Evolutionary conservation across 495 filamentous ascomycete genomes (phyloP), one percentile per base, ranked within the genome.

Genomic region (Penicillium subrubescens): DNA sequence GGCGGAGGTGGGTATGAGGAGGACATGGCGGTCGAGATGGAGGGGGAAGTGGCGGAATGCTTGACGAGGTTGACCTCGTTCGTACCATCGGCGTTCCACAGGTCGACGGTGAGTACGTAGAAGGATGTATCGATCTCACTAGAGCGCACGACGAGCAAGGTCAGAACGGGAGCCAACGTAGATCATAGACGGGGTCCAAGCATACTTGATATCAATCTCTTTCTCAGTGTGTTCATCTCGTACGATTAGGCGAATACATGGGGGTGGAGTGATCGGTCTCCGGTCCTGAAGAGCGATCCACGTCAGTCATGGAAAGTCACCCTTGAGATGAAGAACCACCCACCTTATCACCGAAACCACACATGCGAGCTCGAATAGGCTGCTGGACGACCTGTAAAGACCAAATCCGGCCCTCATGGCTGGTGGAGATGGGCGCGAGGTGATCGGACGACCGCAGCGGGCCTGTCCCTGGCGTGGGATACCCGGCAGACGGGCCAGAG

Each of bases 271-370:
- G 74, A 99, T 97, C 25, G 95, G 95, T 64, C 95, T 85, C 70
- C 95, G 91, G 75, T 99, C 95, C 92, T 97, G 66, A 23, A 67
- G 46, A 69, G 61, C 46, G 67, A 62, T 58, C 74, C 63, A 66
- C 50, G 66, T 67, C 23, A 59, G 62, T 65, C 61, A 33, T 21
- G 33, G 41, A 35, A 19, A 23, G 44, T 23, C 14, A 53, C 51
- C 19, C 43, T 48, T 14, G 48, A 25, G 33, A 39, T 27, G 56
- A 44, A 62, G 56, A 6, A 57, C 57, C 29, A 70, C 82, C 39
- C 74, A 96, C 93, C 86, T 99, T 99, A 77, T 99, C 95, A 59
- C 95, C 95, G 82, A 97, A 99, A 2, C 95, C 95, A 82, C 95
- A 99, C 95, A 99, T 99, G 55, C 95, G 91, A 66, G 95, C 95